phyloP scores from a whole-genome alignment of 495 filamentous ascomycete genomes.

The Lasiosphaeria hispida region DNA sequence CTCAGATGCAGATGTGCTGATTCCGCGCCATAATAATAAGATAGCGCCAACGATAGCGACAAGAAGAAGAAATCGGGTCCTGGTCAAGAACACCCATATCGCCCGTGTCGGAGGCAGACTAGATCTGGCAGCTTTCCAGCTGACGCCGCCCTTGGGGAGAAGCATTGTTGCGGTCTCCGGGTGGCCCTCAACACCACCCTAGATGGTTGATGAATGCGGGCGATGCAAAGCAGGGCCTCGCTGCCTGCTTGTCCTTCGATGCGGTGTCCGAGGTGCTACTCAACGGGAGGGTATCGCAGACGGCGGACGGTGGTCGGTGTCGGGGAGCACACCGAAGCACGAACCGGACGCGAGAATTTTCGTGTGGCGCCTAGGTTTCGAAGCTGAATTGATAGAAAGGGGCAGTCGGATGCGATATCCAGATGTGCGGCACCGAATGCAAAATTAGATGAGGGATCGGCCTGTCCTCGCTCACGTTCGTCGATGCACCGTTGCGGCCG shows the following conservation, averaged over 20 bases:
- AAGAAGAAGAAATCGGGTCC: constrained; percentile 75
- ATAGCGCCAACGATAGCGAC: constrained; percentile 69
- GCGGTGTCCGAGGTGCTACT: constrained; percentile 12
- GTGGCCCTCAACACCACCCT: constrained; percentile 39
- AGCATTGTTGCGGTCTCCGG: constrained; percentile 46
- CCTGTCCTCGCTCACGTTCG: background rate
- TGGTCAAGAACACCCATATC: constrained; percentile 70
- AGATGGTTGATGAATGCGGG: constrained; percentile 11
- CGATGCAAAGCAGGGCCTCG: constrained; percentile 9
- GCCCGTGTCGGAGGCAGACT: constrained; percentile 80
- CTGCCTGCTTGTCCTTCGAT: constrained; percentile 8
- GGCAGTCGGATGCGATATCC: constrained; percentile 5
- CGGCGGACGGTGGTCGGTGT: background rate
- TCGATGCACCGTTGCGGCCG: constrained; percentile 3
- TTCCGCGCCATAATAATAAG: constrained; percentile 85
- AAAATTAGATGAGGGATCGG: background rate
- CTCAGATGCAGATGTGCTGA: constrained; percentile 75
- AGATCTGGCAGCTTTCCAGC: constrained; percentile 85
- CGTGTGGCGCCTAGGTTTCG: constrained; percentile 4
- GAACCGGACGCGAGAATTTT: constrained; percentile 16
- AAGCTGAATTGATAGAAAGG: constrained; percentile 4
- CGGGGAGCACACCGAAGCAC: constrained; percentile 9
- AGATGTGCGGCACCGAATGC: background rate
- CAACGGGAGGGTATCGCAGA: background rate
- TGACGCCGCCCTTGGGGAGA: constrained; percentile 84